Base-by-base conservation (phyloP, 495 filamentous ascomycete genomes). In the Annulohypoxylon moriforme region DNA sequence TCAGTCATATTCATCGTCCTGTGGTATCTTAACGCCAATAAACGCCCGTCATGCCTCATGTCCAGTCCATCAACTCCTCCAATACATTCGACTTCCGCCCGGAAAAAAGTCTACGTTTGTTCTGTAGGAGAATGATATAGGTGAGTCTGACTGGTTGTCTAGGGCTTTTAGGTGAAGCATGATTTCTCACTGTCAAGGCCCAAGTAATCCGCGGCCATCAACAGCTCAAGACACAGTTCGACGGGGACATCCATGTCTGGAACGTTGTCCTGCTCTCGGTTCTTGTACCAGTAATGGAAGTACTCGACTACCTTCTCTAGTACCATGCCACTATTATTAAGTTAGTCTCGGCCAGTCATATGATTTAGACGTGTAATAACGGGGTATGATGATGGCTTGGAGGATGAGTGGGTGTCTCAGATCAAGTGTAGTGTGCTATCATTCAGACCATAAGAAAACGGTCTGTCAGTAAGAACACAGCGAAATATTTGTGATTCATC, bases 271-370 rank as follows among this genome's bases (percentile, higher is more conserved):
- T 81, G 82, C 64, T 95, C 88, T 61, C 87, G 89, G 79, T 96
- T 86, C 79, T 93, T 94, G 78, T 97, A 87, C 78, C 92, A 91
- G 82, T 95, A 97, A 70, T 92, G 92, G 67, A 96, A 91, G 81
- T 97, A 97, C 81, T 97, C 92, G 78, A 89, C 93, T 38, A 97
- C 91, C 80, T 94, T 95, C 77, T 97, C 94, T 2, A 99, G 88
- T 25, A 98, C 88, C 14, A 91, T 74, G 49, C 90, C 93, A 76
- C 93, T 97, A 71, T 27, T 46, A 1, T 4, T n/a, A 20, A 18
- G 58, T 75, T 38, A 77, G 69, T 49, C 18, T 53, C 29, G 20
- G 29, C 34, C 0, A 38, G 5, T 31, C 16, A 14, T 31, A 22
- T 4, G 34, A 31, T 38, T 49, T 55, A 59, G 50, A 40, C 44